Conservation (phyloP, 2,329 filamentous ascomycete species). For the Incumbomyces lentus region DNA sequence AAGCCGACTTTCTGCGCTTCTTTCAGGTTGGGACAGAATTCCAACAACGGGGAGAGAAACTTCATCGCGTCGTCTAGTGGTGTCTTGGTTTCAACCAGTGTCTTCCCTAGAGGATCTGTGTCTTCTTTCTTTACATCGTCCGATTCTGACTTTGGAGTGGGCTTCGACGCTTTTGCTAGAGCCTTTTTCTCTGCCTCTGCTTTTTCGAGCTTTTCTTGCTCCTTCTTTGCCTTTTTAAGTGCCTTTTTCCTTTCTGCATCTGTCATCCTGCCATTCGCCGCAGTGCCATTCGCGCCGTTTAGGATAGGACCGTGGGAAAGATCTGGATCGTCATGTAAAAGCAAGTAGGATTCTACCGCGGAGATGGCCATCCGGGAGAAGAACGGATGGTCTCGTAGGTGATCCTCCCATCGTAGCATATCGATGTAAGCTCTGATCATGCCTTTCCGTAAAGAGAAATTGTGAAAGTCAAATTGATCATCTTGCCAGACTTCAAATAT, state of each 20-base stretch:
- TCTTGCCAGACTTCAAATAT: slow-evolving; percentile 98
- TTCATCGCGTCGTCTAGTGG: slow-evolving; percentile 81
- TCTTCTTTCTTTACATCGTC: slow-evolving; percentile 73
- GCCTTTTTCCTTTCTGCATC: slow-evolving; percentile 72
- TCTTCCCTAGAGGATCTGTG: slow-evolving; percentile 72
- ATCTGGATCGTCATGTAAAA: slow-evolving; percentile 64
- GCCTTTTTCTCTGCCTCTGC: slow-evolving; percentile 76
- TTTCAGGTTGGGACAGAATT: slow-evolving; percentile 70
- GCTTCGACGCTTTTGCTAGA: slow-evolving; percentile 62
- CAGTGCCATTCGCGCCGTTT: slow-evolving; percentile 43
- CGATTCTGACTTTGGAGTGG: slow-evolving; percentile 46
- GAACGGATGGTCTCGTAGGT: slow-evolving; percentile 82
- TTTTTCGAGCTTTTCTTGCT: slow-evolving; percentile 61
- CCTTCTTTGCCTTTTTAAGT: slow-evolving; percentile 79
- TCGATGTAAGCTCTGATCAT: slow-evolving; percentile 91
- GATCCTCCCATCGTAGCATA: slow-evolving; percentile 94
- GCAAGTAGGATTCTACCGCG: slow-evolving; percentile 69
- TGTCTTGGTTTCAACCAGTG: slow-evolving; percentile 68
- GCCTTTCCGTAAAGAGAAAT: slow-evolving; percentile 91
- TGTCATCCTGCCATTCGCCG: slow-evolving; percentile 41
- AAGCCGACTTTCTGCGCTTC: slow-evolving; percentile 78
- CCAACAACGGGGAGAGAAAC: slow-evolving; percentile 69
- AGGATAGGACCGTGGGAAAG: slow-evolving; percentile 49
- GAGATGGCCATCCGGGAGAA: slow-evolving; percentile 74
- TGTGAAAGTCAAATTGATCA: slow-evolving; percentile 98